Evolutionary conservation across 495 filamentous ascomycete genomes (phyloP).

Genomic region (Penicillium taxi): DNA sequence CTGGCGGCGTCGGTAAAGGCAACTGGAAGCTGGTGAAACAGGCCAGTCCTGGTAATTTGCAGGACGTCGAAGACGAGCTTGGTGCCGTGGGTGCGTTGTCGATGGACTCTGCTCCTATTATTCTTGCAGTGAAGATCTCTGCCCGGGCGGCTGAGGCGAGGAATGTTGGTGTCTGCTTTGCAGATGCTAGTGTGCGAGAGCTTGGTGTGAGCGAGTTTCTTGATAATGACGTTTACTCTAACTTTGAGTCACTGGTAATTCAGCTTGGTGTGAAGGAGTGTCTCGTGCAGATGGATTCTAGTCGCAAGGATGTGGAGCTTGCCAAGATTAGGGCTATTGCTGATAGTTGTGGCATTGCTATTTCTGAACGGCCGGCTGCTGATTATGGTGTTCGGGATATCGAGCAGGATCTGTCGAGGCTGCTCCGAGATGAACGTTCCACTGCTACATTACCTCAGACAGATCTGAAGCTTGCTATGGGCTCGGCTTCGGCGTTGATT

Average conservation of each 20-base stretch:
- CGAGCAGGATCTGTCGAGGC: slow-evolving; percentile 82
- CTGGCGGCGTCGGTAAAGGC: slow-evolving; percentile 53
- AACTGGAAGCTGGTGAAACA: slow-evolving; percentile 89
- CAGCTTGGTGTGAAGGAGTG: slow-evolving; percentile 95
- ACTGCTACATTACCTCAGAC: slow-evolving; percentile 74
- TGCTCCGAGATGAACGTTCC: slow-evolving; percentile 78
- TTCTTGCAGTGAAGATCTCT: slow-evolving; percentile 86
- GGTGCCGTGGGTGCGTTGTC: slow-evolving; percentile 51
- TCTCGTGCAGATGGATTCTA: slow-evolving; percentile 65
- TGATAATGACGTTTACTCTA: slow-evolving; percentile 97
- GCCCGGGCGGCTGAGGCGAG: slow-evolving; percentile 78
- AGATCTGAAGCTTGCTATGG: slow-evolving; percentile 95
- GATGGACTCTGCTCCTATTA: slow-evolving; percentile 84
- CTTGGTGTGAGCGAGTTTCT: slow-evolving; percentile 95
- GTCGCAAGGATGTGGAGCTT: slow-evolving; percentile 81
- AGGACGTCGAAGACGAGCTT: slow-evolving; percentile 95
- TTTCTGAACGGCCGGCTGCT: slow-evolving; percentile 63
- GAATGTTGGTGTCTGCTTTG: slow-evolving; percentile 92
- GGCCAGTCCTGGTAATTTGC: slow-evolving; percentile 89
- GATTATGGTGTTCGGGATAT: slow-evolving; percentile 92
- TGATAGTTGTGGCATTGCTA: slow-evolving; percentile 82
- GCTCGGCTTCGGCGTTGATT: slow-evolving; percentile 85
- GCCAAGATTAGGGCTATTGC: slow-evolving; percentile 81
- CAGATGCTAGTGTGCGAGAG: slow-evolving; percentile 93
- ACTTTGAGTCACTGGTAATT: slow-evolving; percentile 93